A percentile compares a stretch with the other conserved stretches of the same genome.
These are phyloP conservation scores for Xylariaceae sp. DNA, from an alignment of 2,329 filamentous ascomycete species.

Conservation along the genomic window DNA sequence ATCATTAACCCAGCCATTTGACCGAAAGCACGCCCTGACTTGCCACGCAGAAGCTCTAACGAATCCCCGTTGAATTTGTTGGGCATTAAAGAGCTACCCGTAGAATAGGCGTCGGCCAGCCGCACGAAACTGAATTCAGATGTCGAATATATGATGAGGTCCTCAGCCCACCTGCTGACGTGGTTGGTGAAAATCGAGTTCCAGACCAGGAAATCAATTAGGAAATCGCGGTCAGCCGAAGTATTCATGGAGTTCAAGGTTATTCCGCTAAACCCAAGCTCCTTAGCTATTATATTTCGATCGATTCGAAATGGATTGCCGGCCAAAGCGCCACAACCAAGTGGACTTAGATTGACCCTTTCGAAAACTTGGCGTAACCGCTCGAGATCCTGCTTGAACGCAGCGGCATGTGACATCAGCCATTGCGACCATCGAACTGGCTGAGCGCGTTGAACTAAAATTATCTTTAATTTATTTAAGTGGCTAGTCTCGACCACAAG, in stretches of 20 bases:
- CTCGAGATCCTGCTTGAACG: conserved; percentile 77
- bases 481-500: too few species aligned
- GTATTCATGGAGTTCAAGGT: too few species aligned
- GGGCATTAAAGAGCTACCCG: conserved; percentile 35
- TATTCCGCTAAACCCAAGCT: too few species aligned
- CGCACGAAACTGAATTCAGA: conserved; percentile 78
- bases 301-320: too few species aligned
- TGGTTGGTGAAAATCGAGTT: too few species aligned
- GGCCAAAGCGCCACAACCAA: too few species aligned
- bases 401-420: conserved; percentile 76
- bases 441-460: conserved; percentile 81
- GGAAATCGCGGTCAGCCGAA: too few species aligned
- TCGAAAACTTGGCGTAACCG: too few species aligned
- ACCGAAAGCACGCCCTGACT: conserved; percentile 77
- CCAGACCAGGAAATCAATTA: too few species aligned
- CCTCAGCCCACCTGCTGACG: conserved; percentile 81
- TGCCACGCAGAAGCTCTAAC: conserved; percentile 74
- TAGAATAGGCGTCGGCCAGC: conserved; percentile 80
- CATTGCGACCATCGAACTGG: conserved; percentile 84
- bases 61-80: conserved; percentile 80
- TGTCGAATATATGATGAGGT: conserved; percentile 82
- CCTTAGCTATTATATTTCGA: too few species aligned
- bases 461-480: too few species aligned
- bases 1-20: conserved; percentile 73
- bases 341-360: too few species aligned